Base-by-base conservation (phyloP, 129 eudicot genomes). In the Tagetes erecta region DNA sequence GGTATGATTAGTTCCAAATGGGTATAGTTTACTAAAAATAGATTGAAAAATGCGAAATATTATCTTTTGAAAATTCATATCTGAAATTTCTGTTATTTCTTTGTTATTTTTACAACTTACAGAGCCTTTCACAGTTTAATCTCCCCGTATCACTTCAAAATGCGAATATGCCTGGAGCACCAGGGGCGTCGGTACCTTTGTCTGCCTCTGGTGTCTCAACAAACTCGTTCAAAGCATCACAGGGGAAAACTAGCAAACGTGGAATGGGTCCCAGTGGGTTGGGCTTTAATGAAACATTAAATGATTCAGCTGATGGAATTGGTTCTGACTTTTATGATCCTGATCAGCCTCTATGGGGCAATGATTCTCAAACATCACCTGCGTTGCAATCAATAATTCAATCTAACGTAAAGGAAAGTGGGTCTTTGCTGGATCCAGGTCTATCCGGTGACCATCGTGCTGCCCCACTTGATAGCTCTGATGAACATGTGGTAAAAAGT, bases 41-140 rank as follows among this genome's bases (percentile, higher is more conserved):
- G 51, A 44, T 66, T 53, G 14, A 8, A 51, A 27, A 66, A 30
- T 9, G 5, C 39, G 30, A 40, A 12, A 30, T 20, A n/a, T 42
- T 27, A 59, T 60, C n/a, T 77, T 35, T 47, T 60, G n/a, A 8
- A 51, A 51, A 34, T 65, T 42, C 56, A 62, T 75, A 60, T 64
- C 81, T 85, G 14, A 78, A 78, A 64, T 20, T 77, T 56, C 59
- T 81, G 70, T 62, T 38, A 42, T 62, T 44, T 60, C 60, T 64
- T 78, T 76, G 80, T 47, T 69, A 38, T 39, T 68, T 71, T 78
- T 74, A 60, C 66, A 76, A 73, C 72, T 77, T 86, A 73, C 98
- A 90, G 97, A 86, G 96, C 83, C 96, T 94, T 75, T 86, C 96
- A 30, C 98, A 86, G 87, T 94, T 94, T 82, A 94, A 94, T 82